A percentile compares a stretch with the other conserved stretches of the same genome.
Conservation (phyloP, 768 basidiomycete genomes). For the Kwoniella heveanensis region DNA sequence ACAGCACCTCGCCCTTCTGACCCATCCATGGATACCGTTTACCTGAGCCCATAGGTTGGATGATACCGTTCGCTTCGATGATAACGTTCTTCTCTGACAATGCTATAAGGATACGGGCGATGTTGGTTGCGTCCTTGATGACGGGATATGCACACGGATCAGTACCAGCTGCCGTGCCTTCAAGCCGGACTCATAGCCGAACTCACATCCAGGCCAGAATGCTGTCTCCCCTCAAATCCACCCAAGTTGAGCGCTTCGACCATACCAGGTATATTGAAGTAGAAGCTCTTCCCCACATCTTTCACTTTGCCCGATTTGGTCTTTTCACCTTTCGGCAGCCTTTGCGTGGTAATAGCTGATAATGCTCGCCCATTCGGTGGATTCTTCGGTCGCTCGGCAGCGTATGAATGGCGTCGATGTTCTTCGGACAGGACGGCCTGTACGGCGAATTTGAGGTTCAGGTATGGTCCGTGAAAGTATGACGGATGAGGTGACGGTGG, state of each 20-base stretch:
- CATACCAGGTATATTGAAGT: constrained; percentile 60
- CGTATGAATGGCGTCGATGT: constrained; percentile 31
- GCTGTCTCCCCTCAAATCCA: constrained; percentile 78
- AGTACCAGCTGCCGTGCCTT: too few species aligned
- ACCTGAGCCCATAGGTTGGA: constrained; percentile 23
- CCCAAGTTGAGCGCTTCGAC: constrained; percentile 70
- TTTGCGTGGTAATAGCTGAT: constrained; percentile 28
- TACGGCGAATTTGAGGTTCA: constrained; percentile 54
- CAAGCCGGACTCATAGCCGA: not conserved
- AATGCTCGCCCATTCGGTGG: constrained; percentile 23
- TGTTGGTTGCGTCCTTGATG: constrained; percentile 80
- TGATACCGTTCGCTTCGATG: constrained; percentile 67
- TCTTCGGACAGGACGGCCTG: constrained; percentile 46
- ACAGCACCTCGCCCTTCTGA: constrained; percentile 44
- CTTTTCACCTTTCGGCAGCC: constrained; percentile 8
- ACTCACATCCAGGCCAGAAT: constrained; percentile 87
- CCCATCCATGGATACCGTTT: constrained; percentile 53
- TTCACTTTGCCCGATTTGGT: constrained; percentile 35
- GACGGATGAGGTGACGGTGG: constrained; percentile 38
- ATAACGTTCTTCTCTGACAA: constrained; percentile 70
- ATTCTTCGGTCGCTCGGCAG: constrained; percentile 21
- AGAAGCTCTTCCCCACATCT: constrained; percentile 29
- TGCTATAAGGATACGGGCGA: constrained; percentile 76
- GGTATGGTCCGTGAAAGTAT: constrained; percentile 49
- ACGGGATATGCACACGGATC: not conserved